Percentiles rank a stretch among this genome's conserved stretches.
Conservation (phyloP, 1,139 yeast species). For the Hyphopichia burtonii region DNA sequence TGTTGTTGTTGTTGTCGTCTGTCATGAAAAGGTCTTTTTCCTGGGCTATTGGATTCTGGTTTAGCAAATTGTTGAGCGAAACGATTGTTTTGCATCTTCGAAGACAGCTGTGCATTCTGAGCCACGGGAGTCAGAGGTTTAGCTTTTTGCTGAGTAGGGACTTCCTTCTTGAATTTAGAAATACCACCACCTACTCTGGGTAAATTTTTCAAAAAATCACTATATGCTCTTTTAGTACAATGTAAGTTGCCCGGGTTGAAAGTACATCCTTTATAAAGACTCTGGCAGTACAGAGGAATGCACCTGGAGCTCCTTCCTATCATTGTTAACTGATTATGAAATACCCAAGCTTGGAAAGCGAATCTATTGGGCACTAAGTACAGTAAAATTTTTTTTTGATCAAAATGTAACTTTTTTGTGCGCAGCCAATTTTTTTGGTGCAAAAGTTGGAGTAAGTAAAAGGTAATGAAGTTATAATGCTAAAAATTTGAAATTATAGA, state of each 20-base stretch:
- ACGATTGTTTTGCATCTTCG: neutral
- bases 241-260: neutral
- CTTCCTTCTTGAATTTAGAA: constrained; percentile 15
- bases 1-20: neutral
- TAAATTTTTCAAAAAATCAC: constrained; percentile 21
- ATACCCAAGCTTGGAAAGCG: no score
- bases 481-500: no score
- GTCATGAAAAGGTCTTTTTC: neutral
- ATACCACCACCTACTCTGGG: constrained; percentile 26
- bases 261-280: neutral
- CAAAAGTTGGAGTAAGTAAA: no score
- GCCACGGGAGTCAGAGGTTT: neutral
- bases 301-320: neutral
- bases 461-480: no score
- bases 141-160: neutral
- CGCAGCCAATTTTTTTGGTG: no score
- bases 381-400: neutral
- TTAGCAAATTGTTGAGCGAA: neutral
- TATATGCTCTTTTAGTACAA: constrained; percentile 11
- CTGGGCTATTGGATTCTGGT: neutral
- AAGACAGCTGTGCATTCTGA: neutral
- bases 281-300: neutral
- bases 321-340: neutral
- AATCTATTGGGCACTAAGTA: no score
- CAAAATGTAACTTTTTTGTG: neutral